Evolutionary conservation across 2,329 filamentous ascomycete genomes (phyloP), one percentile per base, ranked within the genome.

Genomic region (Cladosporium sp.): DNA sequence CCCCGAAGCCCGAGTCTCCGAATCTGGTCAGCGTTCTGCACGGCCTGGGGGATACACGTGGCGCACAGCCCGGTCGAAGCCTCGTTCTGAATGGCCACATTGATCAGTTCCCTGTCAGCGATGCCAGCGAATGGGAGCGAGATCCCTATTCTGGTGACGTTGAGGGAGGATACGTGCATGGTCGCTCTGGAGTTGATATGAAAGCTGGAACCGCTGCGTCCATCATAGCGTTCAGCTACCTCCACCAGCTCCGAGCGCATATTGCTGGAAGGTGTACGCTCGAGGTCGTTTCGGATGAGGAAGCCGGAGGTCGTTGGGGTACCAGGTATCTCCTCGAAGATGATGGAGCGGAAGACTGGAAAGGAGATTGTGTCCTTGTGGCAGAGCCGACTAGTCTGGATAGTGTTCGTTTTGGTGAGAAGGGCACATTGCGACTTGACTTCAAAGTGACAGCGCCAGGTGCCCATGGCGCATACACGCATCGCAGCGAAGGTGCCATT

Each of bases 21-120:
- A 80, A 79, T 62, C 66, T 80, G 14, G 75, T 79, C 36, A 72
- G 72, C 62, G 73, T 77, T 10, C 76, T 79, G 51, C 32, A 66
- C 5, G 70, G 71, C 8, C 61, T 59, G 4, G 65, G 47, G 38
- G 32, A 32, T 28, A n/a, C 24, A 8, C 36, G 26, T n/a, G 65
- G 32, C 1, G 21, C n/a, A 11, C 65, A 68, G 6, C 59, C 68
- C 14, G 75, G 75, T 0, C 76, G 73, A 0, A 74, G 76, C 5
- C 70, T 82, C 14, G 72, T 80, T 2, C 68, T 82, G 47, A 81
- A 82, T 64, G 79, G 80, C 4, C 80, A 81, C 65, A 79, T 81
- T 14, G 80, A 81, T 59, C 76, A 78, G 3, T 81, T 81, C 58
- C 79, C 80, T 0, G 77, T 77, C 0, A 75, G 73, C 1, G 74